Evolutionary conservation across 139 green algal genomes (phyloP).

Genomic region (Chlamydomonas applanata): DNA sequence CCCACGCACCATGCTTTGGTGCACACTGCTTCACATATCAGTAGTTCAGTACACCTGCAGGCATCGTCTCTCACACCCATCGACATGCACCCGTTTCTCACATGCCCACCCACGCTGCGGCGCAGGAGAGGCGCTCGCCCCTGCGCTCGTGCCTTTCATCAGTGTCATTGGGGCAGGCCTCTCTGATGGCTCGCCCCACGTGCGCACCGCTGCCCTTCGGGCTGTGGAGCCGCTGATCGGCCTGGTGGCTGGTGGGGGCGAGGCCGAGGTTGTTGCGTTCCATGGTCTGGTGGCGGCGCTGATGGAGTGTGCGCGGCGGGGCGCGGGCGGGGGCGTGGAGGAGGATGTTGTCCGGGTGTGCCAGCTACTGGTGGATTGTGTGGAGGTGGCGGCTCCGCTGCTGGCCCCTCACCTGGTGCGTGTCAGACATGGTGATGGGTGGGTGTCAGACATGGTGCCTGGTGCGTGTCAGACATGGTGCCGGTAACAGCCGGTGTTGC

Average conservation of each 20-base stretch:
- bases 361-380: slow-evolving; percentile 61
- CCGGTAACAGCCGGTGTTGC: too few species aligned
- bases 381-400: slow-evolving; percentile 51
- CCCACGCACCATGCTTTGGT: too few species aligned
- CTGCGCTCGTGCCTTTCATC: slow-evolving; percentile 38
- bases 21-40: too few species aligned
- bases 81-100: background rate
- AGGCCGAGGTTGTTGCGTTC: slow-evolving; percentile 36
- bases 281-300: slow-evolving; percentile 43
- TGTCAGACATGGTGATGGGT: too few species aligned
- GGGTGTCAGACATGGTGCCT: too few species aligned
- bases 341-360: slow-evolving; percentile 42
- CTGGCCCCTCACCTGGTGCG: slow-evolving; percentile 41
- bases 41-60: too few species aligned
- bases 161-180: slow-evolving; percentile 45
- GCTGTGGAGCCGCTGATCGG: slow-evolving; percentile 43
- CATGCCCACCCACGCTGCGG: background rate
- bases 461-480: too few species aligned
- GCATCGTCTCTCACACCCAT: too few species aligned
- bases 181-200: slow-evolving; percentile 31
- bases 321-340: slow-evolving; percentile 6
- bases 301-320: slow-evolving; percentile 23
- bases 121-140: slow-evolving; percentile 32
- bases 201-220: slow-evolving; percentile 56
- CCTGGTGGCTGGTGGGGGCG: slow-evolving; percentile 17